Base-by-base conservation (phyloP, 2,329 filamentous ascomycete species). In the Diplodia intermedia region DNA sequence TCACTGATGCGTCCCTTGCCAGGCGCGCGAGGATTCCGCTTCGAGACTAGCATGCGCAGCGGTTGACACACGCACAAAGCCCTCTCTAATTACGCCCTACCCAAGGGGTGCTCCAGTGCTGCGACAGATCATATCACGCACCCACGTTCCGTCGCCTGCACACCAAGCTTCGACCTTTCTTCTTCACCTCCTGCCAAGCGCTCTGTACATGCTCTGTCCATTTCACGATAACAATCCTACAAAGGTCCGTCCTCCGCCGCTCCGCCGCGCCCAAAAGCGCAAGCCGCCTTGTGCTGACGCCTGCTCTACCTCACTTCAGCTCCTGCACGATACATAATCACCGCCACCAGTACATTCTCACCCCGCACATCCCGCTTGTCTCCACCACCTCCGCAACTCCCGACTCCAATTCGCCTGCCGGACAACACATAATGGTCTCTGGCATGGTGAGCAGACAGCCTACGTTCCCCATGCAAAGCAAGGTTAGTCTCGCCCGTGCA, bases 1-100 rank as follows among this genome's bases (percentile, higher is more conserved):
- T 75, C 73, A 74, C 77, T 77, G 76, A 79, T 80, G 78, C 77
- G 74, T 76, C 74, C 77, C 74, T 75, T 74, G 76, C 73, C 75
- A 72, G 73, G 74, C 75, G 76, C 77, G 75, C 77, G 74, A 74
- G 72, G 74, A 70, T 73, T 74, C 75, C 75, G 72, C 75, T 79
- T 78, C 74, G 73, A 78, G 72, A 71, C 72, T 75, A 77, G 76
- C 74, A 79, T 79, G 77, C 74, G 75, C 76, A 74, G 73, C 72
- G 74, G 72, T 71, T 79, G 76, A 75, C 72, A 66, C 66, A 68
- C 66, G 52, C 57, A 68, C 56, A 68, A 63, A 62, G 56, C 66
- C 57, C 71, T 70, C 69, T 72, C 67, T 73, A 72, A 71, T 76
- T 74, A 71, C 75, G 74, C 75, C 68, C 70, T 63, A 70, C 69